phyloP scores from a whole-genome alignment of 163 green algal species.

The Trebouxiophyceae sp. region DNA sequence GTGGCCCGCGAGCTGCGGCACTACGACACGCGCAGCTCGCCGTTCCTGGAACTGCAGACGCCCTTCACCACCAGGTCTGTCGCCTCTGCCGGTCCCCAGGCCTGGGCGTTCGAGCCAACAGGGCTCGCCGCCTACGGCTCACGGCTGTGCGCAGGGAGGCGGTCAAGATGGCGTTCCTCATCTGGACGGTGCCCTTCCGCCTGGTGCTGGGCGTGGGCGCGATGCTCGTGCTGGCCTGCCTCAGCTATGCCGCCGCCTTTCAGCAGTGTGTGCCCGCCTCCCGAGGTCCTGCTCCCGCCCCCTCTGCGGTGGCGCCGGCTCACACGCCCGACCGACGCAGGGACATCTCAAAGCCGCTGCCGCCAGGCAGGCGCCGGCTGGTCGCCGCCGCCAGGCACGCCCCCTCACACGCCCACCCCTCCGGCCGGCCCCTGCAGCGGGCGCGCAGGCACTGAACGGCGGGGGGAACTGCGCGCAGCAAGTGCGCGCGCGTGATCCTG shows the following conservation, averaged over 20 bases:
- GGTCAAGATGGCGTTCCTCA: slow-evolving; percentile 27
- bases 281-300: too few species aligned
- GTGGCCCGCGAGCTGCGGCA: too few species aligned
- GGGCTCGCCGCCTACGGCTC: neutral
- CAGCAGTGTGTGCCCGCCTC: slow-evolving; percentile 16
- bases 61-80: slow-evolving; percentile 36
- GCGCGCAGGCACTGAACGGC: too few species aligned
- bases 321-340: too few species aligned
- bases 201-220: slow-evolving; percentile 6
- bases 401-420: neutral
- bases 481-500: slow-evolving; percentile 12
- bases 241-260: slow-evolving; percentile 15
- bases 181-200: slow-evolving; percentile 14
- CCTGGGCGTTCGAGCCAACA: neutral
- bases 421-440: too few species aligned
- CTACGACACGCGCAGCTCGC: slow-evolving; percentile 27
- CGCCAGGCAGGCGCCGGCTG: slow-evolving; percentile 17
- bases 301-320: too few species aligned
- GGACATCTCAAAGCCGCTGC: slow-evolving; percentile 4
- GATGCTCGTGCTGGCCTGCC: slow-evolving; percentile 17
- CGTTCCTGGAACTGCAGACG: slow-evolving; percentile 34
- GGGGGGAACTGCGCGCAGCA: too few species aligned
- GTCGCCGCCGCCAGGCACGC: slow-evolving; percentile 13
- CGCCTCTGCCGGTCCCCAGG: too few species aligned
- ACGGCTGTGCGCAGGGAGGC: slow-evolving; percentile 23